Evolutionary conservation across 2,329 filamentous ascomycete genomes (phyloP).

Genomic region (Pyricularia grisea): DNA sequence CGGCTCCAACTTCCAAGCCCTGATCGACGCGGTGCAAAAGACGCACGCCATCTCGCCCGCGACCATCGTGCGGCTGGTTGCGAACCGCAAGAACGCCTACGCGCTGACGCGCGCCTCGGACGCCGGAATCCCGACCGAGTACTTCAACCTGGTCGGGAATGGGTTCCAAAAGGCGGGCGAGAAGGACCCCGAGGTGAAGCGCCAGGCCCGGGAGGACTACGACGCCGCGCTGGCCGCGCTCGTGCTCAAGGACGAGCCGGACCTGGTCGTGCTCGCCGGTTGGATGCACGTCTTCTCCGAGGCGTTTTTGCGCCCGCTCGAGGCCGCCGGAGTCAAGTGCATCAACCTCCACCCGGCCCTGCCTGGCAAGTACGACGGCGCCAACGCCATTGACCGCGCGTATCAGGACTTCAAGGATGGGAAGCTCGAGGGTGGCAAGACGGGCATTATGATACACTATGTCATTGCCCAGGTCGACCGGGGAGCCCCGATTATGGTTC

Average conservation of each 20-base stretch:
- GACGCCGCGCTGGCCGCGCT: slow-evolving; percentile 65
- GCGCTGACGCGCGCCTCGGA: slow-evolving; percentile 28
- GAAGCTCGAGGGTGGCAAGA: slow-evolving; percentile 56
- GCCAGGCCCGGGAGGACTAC: slow-evolving; percentile 56
- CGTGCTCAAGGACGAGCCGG: slow-evolving; percentile 55
- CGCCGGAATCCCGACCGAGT: slow-evolving; percentile 61
- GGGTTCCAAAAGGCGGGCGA: slow-evolving; percentile 53
- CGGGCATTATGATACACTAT: slow-evolving; percentile 85
- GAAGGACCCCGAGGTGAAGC: slow-evolving; percentile 42
- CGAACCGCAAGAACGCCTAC: slow-evolving; percentile 38
- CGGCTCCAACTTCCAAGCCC: slow-evolving; percentile 71
- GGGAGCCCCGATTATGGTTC: slow-evolving; percentile 61
- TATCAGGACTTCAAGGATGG: slow-evolving; percentile 60
- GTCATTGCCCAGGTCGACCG: slow-evolving; percentile 74
- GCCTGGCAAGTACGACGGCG: slow-evolving; percentile 67
- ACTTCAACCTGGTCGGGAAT: slow-evolving; percentile 73
- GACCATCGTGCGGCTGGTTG: slow-evolving; percentile 34
- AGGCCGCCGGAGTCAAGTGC: slow-evolving; percentile 51
- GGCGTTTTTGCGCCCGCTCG: slow-evolving; percentile 60
- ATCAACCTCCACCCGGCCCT: slow-evolving; percentile 78
- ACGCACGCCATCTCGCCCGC: slow-evolving; percentile 27
- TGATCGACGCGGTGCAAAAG: slow-evolving; percentile 40
- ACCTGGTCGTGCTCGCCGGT: slow-evolving; percentile 72
- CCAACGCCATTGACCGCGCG: slow-evolving; percentile 68
- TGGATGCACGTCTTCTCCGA: slow-evolving; percentile 79